phyloP scores from a whole-genome alignment of 192 early-diverging fungal species.

The Spinellus fusiger region DNA sequence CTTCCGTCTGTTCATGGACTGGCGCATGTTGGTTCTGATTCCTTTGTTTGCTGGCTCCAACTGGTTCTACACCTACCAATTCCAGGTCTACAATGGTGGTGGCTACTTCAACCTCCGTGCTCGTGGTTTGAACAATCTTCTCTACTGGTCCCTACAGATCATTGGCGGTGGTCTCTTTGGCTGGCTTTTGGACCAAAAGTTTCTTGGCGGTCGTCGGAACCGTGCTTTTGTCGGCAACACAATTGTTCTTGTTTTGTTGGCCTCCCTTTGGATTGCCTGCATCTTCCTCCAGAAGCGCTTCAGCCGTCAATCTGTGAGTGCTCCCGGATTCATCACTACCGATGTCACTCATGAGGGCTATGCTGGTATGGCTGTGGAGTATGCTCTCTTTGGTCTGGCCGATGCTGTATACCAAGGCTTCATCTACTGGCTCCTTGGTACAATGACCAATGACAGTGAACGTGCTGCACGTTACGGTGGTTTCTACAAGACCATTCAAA shows the following conservation, averaged over 20 bases:
- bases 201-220: slow-evolving; percentile 44
- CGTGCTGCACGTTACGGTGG: slow-evolving; percentile 68
- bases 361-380: slow-evolving; percentile 60
- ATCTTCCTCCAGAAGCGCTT: slow-evolving; percentile 55
- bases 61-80: slow-evolving; percentile 79
- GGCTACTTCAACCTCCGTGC: slow-evolving; percentile 65
- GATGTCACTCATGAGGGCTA: slow-evolving; percentile 32
- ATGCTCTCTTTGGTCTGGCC: slow-evolving; percentile 66
- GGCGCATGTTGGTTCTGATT: slow-evolving; percentile 56
- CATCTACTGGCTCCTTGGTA: slow-evolving; percentile 83
- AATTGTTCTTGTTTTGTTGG: slow-evolving; percentile 44
- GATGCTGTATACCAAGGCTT: slow-evolving; percentile 83
- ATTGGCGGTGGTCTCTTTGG: slow-evolving; percentile 59
- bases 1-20: slow-evolving; percentile 53
- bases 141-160: slow-evolving; percentile 79
- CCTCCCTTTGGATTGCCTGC: slow-evolving; percentile 59
- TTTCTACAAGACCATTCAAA: slow-evolving; percentile 91
- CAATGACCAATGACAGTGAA: slow-evolving; percentile 77
- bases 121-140: slow-evolving; percentile 64
- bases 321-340: slow-evolving; percentile 1
- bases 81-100: slow-evolving; percentile 53
- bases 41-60: slow-evolving; percentile 70
- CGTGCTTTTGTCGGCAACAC: slow-evolving; percentile 60
- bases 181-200: slow-evolving; percentile 55
- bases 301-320: slow-evolving; percentile 27